Evolutionary conservation across 495 filamentous ascomycete species (phyloP).

Genomic region (Xylaria sp.): DNA sequence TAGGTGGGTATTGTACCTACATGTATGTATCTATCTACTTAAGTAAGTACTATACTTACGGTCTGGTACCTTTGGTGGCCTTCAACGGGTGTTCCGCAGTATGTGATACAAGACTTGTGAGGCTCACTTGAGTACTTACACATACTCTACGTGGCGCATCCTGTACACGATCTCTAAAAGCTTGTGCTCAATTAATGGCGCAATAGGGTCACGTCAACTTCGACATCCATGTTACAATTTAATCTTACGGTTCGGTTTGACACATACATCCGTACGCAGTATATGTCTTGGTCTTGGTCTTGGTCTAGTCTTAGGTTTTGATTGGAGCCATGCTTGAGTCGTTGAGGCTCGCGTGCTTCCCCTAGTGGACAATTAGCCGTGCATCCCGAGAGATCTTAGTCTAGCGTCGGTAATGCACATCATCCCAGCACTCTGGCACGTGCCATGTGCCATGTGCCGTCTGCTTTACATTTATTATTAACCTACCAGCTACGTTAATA

Average conservation of each 20-base stretch:
- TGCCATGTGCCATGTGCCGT: constrained; percentile 12
- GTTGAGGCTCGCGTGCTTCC: constrained; percentile 8
- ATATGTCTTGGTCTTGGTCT: neutral
- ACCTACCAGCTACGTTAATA: neutral
- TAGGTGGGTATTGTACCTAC: no score
- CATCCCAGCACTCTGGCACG: constrained; percentile 24
- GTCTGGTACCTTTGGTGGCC: no score
- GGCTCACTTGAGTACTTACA: neutral
- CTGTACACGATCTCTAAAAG: neutral
- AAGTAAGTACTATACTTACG: no score
- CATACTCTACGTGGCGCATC: no score
- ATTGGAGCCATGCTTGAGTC: constrained; percentile 7
- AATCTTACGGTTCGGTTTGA: neutral
- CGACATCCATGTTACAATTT: neutral
- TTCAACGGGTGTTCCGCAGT: no score
- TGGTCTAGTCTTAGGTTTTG: neutral
- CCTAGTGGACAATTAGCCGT: constrained; percentile 25
- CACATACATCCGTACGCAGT: neutral
- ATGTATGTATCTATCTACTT: no score
- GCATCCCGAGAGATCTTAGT: constrained; percentile 28
- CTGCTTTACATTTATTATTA: neutral
- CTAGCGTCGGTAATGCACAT: constrained; percentile 28
- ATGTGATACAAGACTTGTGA: no score
- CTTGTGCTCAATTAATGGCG: neutral
- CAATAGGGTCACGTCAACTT: neutral